Evolutionary conservation across 78 protist species (phyloP).

Genomic region (Diacronema lutheri): DNA sequence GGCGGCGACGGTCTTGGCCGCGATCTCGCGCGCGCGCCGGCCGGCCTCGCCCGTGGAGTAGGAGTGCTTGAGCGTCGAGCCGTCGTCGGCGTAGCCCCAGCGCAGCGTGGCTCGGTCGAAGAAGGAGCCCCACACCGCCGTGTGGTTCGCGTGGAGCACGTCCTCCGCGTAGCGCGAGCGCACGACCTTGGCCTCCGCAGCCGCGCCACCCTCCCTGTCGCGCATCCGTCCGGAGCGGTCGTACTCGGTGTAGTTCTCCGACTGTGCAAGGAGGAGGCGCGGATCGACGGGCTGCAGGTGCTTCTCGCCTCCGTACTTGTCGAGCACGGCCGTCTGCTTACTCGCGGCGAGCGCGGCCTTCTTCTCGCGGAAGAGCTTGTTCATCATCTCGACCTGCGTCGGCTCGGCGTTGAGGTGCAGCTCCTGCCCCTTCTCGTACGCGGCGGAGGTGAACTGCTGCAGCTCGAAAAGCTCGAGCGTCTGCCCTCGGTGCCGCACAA

Average conservation of each 20-base stretch:
- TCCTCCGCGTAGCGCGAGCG: constrained; percentile 85
- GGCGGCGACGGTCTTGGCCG: background rate
- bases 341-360: background rate
- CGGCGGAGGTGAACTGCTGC: constrained; percentile 34
- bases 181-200: constrained; percentile 43
- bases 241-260: constrained; percentile 91
- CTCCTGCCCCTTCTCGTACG: constrained; percentile 65
- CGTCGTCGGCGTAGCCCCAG: constrained; percentile 94
- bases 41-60: constrained; percentile 90
- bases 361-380: constrained; percentile 31
- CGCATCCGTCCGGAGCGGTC: background rate
- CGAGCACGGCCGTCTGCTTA: constrained; percentile 25
- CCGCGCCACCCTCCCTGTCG: constrained; percentile 51
- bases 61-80: constrained; percentile 48
- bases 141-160: constrained; percentile 77
- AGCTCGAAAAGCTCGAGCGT: constrained; percentile 51
- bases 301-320: constrained; percentile 89
- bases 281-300: constrained; percentile 46
- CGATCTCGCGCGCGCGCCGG: background rate
- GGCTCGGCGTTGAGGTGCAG: constrained; percentile 89
- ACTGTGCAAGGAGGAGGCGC: constrained; percentile 71
- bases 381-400: constrained; percentile 76
- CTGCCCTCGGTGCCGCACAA: constrained; percentile 77
- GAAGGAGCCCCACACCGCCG: constrained; percentile 90
- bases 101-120: constrained; percentile 70